These are phyloP conservation scores for Sclerospora graminicola DNA, from an alignment of 352 stramenopile genomes.

Conservation along the genomic window DNA sequence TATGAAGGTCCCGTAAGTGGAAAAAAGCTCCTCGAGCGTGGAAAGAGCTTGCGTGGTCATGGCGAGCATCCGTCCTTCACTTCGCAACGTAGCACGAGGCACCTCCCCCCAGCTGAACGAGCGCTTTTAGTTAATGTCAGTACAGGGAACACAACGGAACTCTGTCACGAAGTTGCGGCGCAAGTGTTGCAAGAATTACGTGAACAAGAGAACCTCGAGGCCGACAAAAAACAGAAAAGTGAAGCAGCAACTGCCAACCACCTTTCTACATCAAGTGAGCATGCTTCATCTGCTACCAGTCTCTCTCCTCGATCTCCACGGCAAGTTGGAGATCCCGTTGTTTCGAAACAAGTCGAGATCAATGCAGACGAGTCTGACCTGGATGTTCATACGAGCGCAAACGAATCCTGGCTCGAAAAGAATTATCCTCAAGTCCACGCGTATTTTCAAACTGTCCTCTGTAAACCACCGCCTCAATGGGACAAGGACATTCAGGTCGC, in stretches of 20 bases:
- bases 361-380: conserved; percentile 34
- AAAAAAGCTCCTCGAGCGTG: conserved; percentile 15
- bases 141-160: conserved; percentile 19
- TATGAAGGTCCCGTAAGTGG: conserved; percentile 8
- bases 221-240: conserved; percentile 19
- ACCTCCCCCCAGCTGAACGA: conserved; percentile 4
- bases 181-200: conserved; percentile 40
- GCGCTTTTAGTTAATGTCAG: conserved; percentile 14
- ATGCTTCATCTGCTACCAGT: not conserved
- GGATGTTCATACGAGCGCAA: conserved; percentile 29
- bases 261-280: not conserved
- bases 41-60: conserved; percentile 8
- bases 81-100: conserved; percentile 16
- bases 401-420: conserved; percentile 45
- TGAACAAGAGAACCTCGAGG: conserved; percentile 32
- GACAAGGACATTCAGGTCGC: conserved; percentile 82
- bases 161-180: conserved; percentile 30
- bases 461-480: conserved; percentile 56
- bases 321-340: conserved; percentile 13
- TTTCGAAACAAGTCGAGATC: conserved; percentile 59
- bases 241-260: conserved; percentile 3
- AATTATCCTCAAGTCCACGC: conserved; percentile 31
- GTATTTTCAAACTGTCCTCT: conserved; percentile 64
- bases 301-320: conserved; percentile 10
- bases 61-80: conserved; percentile 1